Conservation (phyloP, 192 early-diverging fungal species). For the Spizellomyces sp. region DNA sequence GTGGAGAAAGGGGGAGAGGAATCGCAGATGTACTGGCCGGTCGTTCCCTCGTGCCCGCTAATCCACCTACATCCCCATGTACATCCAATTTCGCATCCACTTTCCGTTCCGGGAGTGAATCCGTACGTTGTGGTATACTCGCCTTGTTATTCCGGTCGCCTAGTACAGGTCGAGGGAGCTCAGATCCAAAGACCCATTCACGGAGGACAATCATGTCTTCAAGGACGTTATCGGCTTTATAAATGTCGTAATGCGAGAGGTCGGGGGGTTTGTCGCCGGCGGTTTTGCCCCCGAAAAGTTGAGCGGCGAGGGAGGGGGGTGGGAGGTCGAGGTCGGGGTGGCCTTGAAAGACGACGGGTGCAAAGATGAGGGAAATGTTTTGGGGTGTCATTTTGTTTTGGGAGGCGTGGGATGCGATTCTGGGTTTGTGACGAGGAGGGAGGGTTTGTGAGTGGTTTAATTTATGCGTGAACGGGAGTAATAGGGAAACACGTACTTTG, state of each 20-base stretch:
- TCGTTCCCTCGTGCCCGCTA: no score
- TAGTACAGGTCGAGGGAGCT: not conserved
- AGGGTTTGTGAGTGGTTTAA: no score
- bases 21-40: no score
- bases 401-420: conserved; percentile 48
- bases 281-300: not conserved
- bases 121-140: conserved; percentile 8
- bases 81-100: no score
- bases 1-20: no score
- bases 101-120: conserved; percentile 17
- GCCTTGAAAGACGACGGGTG: conserved; percentile 62
- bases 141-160: not conserved
- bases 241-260: conserved; percentile 8
- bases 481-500: no score
- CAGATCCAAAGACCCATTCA: not conserved
- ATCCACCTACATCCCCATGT: no score
- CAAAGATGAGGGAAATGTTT: conserved; percentile 67
- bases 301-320: not conserved
- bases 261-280: conserved; percentile 1
- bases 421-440: no score
- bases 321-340: conserved; percentile 9
- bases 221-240: conserved; percentile 28
- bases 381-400: conserved; percentile 68
- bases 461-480: no score
- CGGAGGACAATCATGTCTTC: conserved; percentile 16